Evolutionary conservation across 1,284 basidiomycete species (phyloP), one percentile per base, ranked within the genome.

Genomic region (Ustilago bromivora): DNA sequence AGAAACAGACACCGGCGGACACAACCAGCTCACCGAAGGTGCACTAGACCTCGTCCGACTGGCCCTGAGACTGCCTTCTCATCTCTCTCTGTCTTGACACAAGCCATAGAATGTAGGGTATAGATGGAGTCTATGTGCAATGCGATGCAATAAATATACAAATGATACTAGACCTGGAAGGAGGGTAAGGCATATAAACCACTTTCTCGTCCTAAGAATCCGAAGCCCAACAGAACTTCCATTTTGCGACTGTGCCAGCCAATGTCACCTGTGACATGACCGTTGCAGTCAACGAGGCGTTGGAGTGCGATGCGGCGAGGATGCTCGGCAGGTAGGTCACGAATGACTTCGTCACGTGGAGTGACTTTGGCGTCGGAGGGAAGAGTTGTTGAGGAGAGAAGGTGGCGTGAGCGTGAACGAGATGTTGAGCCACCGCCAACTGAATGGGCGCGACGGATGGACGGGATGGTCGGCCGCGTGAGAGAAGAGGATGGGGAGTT

Each of bases 211-310:
- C 95, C 95, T 41, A 96, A 88, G 90, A 98, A 92, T 13, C 95
- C 95, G 82, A 92, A 89, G 4, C 95, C 95, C 79, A 93, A 91
- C 66, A 98, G 86, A 61, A 97, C 93, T 90, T 98, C 96, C 94
- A 98, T 96, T 88, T 99, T 99, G 60, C 95, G 88, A 40, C 93
- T 91, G 87, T 98, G 95, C 96, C 96, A 99, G 0, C 96, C 96
- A 2, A 95, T 90, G 5, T 92, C 93, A 82, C 92, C 94, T 80
- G 90, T 92, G 4, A 97, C 95, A 80, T 94, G 94, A 1, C 95
- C 95, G 78, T 94, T 93, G 12, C 92, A 91, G 74, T 92, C 89
- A 13, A 93, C 91, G n/a, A 96, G 87, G 49, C 89, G 88, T 78
- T 92, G 90, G 82, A 94, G 88, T 84, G 92, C 92, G 38, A 85